Conservation (phyloP, 192 early-diverging fungal genomes). For the Chytriomyces sp. region DNA sequence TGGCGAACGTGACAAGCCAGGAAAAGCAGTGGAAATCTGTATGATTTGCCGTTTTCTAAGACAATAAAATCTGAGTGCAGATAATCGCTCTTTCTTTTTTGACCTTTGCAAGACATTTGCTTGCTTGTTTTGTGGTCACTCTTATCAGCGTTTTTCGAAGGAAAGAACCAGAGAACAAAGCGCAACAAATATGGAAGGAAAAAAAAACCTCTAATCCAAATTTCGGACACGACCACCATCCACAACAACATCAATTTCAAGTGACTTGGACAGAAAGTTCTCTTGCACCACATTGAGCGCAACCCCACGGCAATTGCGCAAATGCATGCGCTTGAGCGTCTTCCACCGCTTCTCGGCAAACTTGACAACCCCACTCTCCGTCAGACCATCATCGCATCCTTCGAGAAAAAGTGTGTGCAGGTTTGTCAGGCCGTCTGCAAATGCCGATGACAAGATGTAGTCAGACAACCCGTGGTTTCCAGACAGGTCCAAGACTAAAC, state of each 20-base stretch:
- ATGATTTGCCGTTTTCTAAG: neutral
- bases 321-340: constrained; percentile 48
- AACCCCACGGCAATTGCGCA: constrained; percentile 46
- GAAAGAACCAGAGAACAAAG: neutral
- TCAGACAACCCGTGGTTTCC: constrained; percentile 50
- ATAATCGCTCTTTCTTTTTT: too few relatives aligned
- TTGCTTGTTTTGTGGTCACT: too few relatives aligned
- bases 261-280: constrained; percentile 37
- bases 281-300: constrained; percentile 28
- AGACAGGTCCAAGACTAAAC: constrained; percentile 47
- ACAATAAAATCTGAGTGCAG: too few relatives aligned
- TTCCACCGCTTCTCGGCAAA: constrained; percentile 45
- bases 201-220: constrained; percentile 8
- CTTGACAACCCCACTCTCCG: constrained; percentile 35
- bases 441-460: constrained; percentile 32
- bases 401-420: constrained; percentile 55
- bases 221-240: constrained; percentile 41
- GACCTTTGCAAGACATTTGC: too few relatives aligned
- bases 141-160: too few relatives aligned
- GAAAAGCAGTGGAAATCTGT: constrained; percentile 6
- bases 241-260: constrained; percentile 50
- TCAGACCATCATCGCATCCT: constrained; percentile 39
- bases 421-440: constrained; percentile 29
- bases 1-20: constrained; percentile 11
- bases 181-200: neutral